Conservation (phyloP, 2,329 filamentous ascomycete genomes). For the Aspergillus nomiae region DNA sequence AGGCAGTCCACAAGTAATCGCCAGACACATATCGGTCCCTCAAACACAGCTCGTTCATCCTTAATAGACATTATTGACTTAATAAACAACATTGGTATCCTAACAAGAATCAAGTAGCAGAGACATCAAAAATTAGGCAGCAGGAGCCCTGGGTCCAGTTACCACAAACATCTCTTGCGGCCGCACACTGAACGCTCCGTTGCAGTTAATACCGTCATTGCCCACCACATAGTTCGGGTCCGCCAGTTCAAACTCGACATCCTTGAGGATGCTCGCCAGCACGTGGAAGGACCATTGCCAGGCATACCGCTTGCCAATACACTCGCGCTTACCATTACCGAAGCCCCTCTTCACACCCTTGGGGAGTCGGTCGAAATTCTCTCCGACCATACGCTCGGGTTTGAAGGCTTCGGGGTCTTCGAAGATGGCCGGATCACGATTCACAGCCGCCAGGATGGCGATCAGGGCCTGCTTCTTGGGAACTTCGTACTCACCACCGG, state of each 20-base stretch:
- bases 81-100: neutral
- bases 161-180: slow-evolving; percentile 47
- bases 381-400: slow-evolving; percentile 73
- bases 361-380: slow-evolving; percentile 66
- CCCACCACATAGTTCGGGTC: slow-evolving; percentile 52
- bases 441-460: slow-evolving; percentile 58
- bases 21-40: neutral
- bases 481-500: slow-evolving; percentile 63
- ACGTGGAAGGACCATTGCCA: slow-evolving; percentile 71
- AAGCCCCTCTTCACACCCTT: slow-evolving; percentile 70
- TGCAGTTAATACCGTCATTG: slow-evolving; percentile 39
- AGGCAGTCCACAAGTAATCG: neutral
- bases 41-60: neutral
- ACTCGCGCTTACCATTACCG: slow-evolving; percentile 70
- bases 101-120: neutral
- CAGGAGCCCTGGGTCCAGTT: slow-evolving; percentile 14
- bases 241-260: slow-evolving; percentile 66
- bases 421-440: slow-evolving; percentile 66
- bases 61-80: neutral
- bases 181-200: slow-evolving; percentile 56
- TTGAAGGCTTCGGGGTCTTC: slow-evolving; percentile 66
- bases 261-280: slow-evolving; percentile 66
- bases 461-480: slow-evolving; percentile 55
- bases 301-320: slow-evolving; percentile 72
- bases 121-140: neutral